Evolutionary conservation across 345 rosid genomes (phyloP).

Genomic region (Aquilaria malaccensis): DNA sequence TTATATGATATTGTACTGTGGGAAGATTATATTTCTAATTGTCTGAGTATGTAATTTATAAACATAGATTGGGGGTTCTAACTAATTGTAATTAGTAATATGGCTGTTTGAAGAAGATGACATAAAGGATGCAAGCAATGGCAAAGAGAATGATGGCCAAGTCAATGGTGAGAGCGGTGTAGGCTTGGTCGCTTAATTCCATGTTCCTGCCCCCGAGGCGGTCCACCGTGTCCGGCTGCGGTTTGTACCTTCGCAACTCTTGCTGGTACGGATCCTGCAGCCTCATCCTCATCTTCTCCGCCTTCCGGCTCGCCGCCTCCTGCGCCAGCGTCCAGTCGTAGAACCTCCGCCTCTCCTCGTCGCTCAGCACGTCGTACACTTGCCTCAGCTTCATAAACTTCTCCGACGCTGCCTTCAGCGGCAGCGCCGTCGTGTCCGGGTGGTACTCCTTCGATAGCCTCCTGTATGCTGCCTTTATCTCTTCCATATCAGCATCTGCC

Average conservation of each 20-base stretch:
- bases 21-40: no score
- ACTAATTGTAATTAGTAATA: slow-evolving; percentile 21
- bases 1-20: no score
- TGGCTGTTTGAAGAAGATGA: slow-evolving; percentile 55
- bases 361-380: slow-evolving; percentile 57
- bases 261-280: slow-evolving; percentile 64
- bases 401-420: slow-evolving; percentile 71
- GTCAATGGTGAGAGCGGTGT: slow-evolving; percentile 79
- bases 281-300: slow-evolving; percentile 65
- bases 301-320: slow-evolving; percentile 76
- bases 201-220: slow-evolving; percentile 78
- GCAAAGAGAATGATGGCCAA: slow-evolving; percentile 42
- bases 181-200: slow-evolving; percentile 74
- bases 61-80: no score
- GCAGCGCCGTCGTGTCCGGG: slow-evolving; percentile 90
- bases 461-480: slow-evolving; percentile 82
- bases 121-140: slow-evolving; percentile 55
- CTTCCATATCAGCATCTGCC: slow-evolving; percentile 69
- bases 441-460: slow-evolving; percentile 87
- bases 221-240: slow-evolving; percentile 79
- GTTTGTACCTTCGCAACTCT: slow-evolving; percentile 34
- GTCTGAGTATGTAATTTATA: no score
- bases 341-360: slow-evolving; percentile 57
- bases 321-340: slow-evolving; percentile 95
- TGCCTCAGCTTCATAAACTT: slow-evolving; percentile 75